phyloP scores from a whole-genome alignment of 106 monocot genomes.

The Chionographis japonica region DNA sequence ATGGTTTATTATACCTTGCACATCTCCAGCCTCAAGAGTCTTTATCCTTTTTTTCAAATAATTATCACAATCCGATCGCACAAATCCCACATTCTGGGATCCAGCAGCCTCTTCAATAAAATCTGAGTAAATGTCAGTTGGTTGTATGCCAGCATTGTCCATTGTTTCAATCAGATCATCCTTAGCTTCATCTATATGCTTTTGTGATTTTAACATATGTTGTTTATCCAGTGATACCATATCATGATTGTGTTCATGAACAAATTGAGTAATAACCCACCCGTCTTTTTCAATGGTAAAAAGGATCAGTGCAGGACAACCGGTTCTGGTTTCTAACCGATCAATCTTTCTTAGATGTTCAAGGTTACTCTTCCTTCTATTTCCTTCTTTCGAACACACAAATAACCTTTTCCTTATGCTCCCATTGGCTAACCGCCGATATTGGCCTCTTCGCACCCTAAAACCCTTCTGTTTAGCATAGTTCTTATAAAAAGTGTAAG shows the following conservation, averaged over 20 bases:
- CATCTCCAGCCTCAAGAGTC: conserved; percentile 7
- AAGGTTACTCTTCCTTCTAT: neutral
- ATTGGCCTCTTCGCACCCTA: neutral
- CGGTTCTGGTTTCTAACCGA: conserved; percentile 4
- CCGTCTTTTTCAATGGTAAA: conserved; percentile 8
- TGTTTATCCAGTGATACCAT: neutral
- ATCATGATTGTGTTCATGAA: conserved; percentile 14
- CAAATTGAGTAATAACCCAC: neutral
- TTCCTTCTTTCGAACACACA: conserved; percentile 1
- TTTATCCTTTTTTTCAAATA: neutral
- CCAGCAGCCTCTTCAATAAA: neutral
- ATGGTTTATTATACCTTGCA: conserved; percentile 6
- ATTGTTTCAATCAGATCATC: neutral
- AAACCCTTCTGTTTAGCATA: conserved; percentile 11
- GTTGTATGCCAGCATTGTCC: neutral
- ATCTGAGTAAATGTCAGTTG: conserved; percentile 3
- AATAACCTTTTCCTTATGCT: neutral
- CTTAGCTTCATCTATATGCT: conserved; percentile 9
- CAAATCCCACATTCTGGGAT: no score
- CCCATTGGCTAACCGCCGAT: neutral
- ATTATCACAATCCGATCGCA: no score
- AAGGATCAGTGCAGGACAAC: neutral
- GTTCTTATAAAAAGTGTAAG: conserved; percentile 11
- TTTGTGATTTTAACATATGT: conserved; percentile 22
- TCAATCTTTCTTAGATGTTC: neutral